These are phyloP conservation scores for Paratinospora sagittata DNA, from an alignment of 164 flowering plant genomes.

Conservation along the genomic window DNA sequence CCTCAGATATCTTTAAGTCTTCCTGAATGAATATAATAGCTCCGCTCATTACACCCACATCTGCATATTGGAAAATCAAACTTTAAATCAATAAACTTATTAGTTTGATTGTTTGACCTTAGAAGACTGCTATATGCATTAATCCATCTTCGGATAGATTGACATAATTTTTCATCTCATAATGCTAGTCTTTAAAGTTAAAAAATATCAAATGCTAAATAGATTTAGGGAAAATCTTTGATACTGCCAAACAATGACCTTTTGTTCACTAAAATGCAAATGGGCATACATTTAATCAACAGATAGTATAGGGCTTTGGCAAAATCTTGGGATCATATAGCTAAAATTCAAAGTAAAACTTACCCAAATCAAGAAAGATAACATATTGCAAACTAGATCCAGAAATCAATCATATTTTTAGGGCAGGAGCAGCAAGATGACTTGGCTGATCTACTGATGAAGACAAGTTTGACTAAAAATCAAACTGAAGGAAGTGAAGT, in stretches of 20 bases:
- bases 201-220: neutral
- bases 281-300: neutral
- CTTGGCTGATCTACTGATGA: neutral
- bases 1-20: slow-evolving; percentile 75
- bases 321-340: neutral
- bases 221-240: neutral
- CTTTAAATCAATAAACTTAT: neutral
- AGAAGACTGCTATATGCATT: neutral
- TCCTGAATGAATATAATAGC: slow-evolving; percentile 83
- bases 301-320: neutral
- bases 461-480: neutral
- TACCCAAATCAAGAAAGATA: neutral
- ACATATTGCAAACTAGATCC: neutral
- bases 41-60: slow-evolving; percentile 98
- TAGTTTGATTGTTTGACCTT: too few species aligned
- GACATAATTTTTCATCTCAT: neutral
- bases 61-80: slow-evolving; percentile 35
- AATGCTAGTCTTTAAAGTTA: neutral
- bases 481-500: neutral
- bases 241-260: neutral
- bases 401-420: neutral
- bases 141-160: neutral
- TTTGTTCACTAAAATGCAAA: neutral
- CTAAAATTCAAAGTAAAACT: neutral
- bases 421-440: neutral